Evolutionary conservation across 2,329 filamentous ascomycete genomes (phyloP).

Genomic region (Ophiostoma novo-ulmi): DNA sequence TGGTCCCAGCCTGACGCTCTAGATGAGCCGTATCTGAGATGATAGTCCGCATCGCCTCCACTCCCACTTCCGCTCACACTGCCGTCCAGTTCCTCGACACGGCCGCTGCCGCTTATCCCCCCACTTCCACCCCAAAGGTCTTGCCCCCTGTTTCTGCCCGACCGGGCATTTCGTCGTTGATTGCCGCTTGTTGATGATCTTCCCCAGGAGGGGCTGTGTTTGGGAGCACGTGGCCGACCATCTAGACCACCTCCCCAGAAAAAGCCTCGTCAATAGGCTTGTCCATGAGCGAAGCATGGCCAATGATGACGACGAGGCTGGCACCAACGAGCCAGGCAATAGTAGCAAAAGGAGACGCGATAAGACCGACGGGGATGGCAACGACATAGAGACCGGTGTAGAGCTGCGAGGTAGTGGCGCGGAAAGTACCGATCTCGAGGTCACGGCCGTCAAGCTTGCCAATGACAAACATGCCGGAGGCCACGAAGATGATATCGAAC

Average conservation of each 20-base stretch:
- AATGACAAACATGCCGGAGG: constrained; percentile 84
- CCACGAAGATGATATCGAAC: constrained; percentile 86
- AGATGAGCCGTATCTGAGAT: constrained; percentile 19
- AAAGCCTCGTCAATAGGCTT: constrained; percentile 99
- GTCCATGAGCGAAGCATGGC: constrained; percentile 92
- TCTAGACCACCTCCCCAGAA: constrained; percentile 99
- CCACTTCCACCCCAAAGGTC: constrained; percentile 38
- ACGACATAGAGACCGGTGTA: constrained; percentile 84
- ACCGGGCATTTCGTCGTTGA: constrained; percentile 54
- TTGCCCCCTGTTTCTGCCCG: constrained; percentile 23
- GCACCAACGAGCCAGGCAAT: constrained; percentile 95
- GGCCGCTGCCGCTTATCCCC: not conserved
- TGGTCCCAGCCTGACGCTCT: constrained; percentile 49
- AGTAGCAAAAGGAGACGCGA: constrained; percentile 77
- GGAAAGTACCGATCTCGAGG: constrained; percentile 75
- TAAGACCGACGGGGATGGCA: constrained; percentile 76
- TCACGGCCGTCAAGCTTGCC: constrained; percentile 85
- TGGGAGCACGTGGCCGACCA: constrained; percentile 99
- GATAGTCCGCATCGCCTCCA: constrained; percentile 39
- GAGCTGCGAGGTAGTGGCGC: constrained; percentile 84
- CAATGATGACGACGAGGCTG: constrained; percentile 85
- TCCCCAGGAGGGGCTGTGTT: constrained; percentile 92
- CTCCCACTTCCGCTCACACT: constrained; percentile 47
- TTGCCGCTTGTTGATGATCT: constrained; percentile 70
- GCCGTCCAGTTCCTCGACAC: constrained; percentile 65